These are phyloP conservation scores for Ganoderma sp. DNA, from an alignment of 1,284 basidiomycete genomes.

Conservation along the genomic window DNA sequence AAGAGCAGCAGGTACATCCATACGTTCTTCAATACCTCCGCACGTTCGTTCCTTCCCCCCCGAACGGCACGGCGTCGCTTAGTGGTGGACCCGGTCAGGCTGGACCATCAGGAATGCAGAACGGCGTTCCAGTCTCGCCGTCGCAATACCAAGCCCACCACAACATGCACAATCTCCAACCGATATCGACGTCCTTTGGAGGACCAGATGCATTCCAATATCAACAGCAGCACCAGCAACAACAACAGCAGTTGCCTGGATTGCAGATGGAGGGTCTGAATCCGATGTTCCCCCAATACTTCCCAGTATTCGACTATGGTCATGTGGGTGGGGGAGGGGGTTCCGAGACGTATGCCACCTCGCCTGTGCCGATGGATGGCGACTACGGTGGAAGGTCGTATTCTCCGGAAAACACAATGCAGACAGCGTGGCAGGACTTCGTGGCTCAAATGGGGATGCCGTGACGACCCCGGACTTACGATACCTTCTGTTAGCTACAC, in stretches of 20 bases:
- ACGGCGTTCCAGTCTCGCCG: constrained; percentile 32
- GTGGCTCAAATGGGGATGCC: constrained; percentile 45
- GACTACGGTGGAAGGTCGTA: constrained; percentile 38
- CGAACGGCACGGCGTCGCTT: constrained; percentile 18
- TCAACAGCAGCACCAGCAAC: constrained; percentile 21
- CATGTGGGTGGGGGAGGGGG: constrained; percentile 37
- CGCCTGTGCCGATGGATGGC: constrained; percentile 37
- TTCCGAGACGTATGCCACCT: constrained; percentile 32
- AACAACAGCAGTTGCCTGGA: constrained; percentile 21
- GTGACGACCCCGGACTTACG: constrained; percentile 12
- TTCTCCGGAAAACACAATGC: constrained; percentile 42
- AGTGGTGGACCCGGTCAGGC: constrained; percentile 22
- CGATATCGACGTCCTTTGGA: constrained; percentile 25
- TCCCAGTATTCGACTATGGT: constrained; percentile 78
- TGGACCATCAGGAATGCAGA: constrained; percentile 26
- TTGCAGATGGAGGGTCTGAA: constrained; percentile 36
- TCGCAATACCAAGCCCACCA: constrained; percentile 32
- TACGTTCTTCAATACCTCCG: constrained; percentile 69
- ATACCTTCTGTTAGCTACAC: not conserved
- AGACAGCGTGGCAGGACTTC: constrained; percentile 48
- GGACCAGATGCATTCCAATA: constrained; percentile 21
- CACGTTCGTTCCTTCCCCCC: constrained; percentile 55
- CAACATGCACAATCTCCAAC: constrained; percentile 27
- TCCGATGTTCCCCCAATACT: constrained; percentile 66
- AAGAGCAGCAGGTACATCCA: constrained; percentile 53